Conservation (phyloP, 2,329 filamentous ascomycete species). For the Aspergillus candidus region DNA sequence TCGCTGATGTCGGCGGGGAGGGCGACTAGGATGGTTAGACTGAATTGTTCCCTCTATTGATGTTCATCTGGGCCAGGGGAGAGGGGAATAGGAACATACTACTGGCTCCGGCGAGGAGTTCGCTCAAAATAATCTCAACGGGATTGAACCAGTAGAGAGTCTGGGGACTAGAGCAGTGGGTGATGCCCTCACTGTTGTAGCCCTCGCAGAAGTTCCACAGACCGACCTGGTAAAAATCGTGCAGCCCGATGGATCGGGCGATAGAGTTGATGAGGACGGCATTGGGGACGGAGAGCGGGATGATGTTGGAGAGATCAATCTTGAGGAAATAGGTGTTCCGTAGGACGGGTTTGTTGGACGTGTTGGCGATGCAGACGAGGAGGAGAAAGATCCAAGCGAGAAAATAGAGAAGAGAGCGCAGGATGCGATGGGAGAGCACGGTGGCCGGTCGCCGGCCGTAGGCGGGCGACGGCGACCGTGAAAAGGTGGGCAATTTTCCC, state of each 20-base stretch:
- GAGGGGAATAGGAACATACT: slow-evolving; percentile 44
- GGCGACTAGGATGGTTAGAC: slow-evolving; percentile 50
- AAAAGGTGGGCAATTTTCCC: slow-evolving; percentile 25
- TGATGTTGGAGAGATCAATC: slow-evolving; percentile 74
- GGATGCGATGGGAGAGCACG: slow-evolving; percentile 53
- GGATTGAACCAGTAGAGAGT: slow-evolving; percentile 88
- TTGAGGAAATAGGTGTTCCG: slow-evolving; percentile 76
- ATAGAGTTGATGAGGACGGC: slow-evolving; percentile 77
- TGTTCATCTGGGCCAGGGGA: neutral
- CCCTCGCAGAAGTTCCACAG: slow-evolving; percentile 92
- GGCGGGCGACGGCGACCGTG: slow-evolving; percentile 19
- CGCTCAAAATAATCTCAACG: slow-evolving; percentile 69
- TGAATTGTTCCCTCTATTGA: neutral
- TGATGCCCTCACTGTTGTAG: slow-evolving; percentile 63
- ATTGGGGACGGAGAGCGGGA: slow-evolving; percentile 66
- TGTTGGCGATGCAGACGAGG: slow-evolving; percentile 73
- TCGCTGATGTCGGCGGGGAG: slow-evolving; percentile 67
- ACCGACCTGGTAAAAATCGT: slow-evolving; percentile 91
- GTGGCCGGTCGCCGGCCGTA: slow-evolving; percentile 26
- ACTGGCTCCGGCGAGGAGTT: slow-evolving; percentile 74
- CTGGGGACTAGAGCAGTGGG: slow-evolving; percentile 64
- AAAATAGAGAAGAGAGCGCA: slow-evolving; percentile 65
- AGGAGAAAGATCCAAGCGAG: slow-evolving; percentile 72
- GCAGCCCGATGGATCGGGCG: slow-evolving; percentile 75
- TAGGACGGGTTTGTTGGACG: slow-evolving; percentile 55